These are phyloP conservation scores for Arctium lappa DNA, from an alignment of 129 eudicot species.

Conservation along the genomic window DNA sequence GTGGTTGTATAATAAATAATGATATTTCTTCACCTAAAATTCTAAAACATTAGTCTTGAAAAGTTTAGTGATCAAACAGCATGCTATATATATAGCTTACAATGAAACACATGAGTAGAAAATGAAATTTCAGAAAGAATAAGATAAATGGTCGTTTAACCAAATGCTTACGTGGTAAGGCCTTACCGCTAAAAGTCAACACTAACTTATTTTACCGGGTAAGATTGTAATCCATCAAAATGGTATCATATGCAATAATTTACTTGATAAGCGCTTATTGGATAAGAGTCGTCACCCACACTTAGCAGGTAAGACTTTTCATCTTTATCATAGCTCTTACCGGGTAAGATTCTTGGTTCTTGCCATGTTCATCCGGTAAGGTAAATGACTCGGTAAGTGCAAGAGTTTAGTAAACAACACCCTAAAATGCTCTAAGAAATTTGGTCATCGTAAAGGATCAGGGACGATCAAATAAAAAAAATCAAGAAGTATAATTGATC, in stretches of 20 bases:
- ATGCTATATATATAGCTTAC: too few relatives aligned
- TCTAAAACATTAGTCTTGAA: background rate
- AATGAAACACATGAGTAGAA: too few relatives aligned
- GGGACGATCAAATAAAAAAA: background rate
- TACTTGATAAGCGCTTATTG: too few relatives aligned
- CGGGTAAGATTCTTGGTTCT: background rate
- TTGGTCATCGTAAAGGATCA: background rate
- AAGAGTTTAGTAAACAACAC: too few relatives aligned
- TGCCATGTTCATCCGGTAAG: background rate
- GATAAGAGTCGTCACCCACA: too few relatives aligned
- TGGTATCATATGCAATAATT: background rate
- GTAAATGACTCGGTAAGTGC: background rate
- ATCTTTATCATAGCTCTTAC: too few relatives aligned
- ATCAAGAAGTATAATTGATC: conserved; percentile 1
- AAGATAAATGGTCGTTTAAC: too few relatives aligned
- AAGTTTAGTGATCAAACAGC: background rate
- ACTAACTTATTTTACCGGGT: background rate
- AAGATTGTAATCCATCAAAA: background rate
- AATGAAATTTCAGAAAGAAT: too few relatives aligned
- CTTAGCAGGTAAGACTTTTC: too few relatives aligned
- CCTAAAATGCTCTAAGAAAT: too few relatives aligned
- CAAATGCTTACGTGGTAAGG: background rate
- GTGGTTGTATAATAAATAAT: background rate
- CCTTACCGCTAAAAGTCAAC: background rate
- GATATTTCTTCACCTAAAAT: background rate